Conservation (phyloP, 1,284 basidiomycete genomes). For the Ustilago shanxiensis region DNA sequence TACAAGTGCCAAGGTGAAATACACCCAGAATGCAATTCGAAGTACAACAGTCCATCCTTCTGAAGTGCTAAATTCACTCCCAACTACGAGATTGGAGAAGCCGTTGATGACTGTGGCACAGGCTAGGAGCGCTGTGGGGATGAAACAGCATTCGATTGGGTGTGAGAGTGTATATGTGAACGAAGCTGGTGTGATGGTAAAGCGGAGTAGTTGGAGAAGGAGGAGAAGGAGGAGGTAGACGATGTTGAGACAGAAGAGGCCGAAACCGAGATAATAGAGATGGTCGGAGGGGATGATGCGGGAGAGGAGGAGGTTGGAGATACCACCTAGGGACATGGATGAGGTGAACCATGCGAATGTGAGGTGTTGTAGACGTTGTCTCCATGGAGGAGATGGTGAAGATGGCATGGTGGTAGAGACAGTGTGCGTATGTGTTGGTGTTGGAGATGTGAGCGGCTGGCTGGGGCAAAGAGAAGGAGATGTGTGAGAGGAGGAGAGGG, state of each 20-base stretch:
- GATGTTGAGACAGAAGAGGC: constrained; percentile 28
- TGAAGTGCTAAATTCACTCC: neutral
- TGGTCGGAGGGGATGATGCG: constrained; percentile 17
- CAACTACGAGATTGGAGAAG: neutral
- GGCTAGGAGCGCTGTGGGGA: constrained; percentile 34
- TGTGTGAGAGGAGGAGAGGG: neutral
- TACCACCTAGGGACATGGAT: constrained; percentile 40
- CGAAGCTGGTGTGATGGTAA: constrained; percentile 5
- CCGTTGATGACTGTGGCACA: constrained; percentile 37
- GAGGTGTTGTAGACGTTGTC: constrained; percentile 23
- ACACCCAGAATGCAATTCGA: constrained; percentile 27
- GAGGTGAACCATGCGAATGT: constrained; percentile 47
- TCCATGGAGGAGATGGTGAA: neutral
- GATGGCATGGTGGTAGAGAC: neutral
- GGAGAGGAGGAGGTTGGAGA: constrained; percentile 32
- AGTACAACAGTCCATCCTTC: neutral
- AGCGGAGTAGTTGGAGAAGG: constrained; percentile 24
- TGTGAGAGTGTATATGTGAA: constrained; percentile 23
- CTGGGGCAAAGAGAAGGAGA: neutral
- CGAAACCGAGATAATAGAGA: constrained; percentile 20
- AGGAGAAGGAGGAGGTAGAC: constrained; percentile 22
- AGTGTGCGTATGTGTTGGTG: too few species aligned
- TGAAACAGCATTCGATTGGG: constrained; percentile 47
- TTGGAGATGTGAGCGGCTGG: too few species aligned
- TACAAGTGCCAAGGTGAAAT: constrained; percentile 6